Conservation (phyloP, 2,329 filamentous ascomycete genomes). For the Aspergillus novofumigatus region DNA sequence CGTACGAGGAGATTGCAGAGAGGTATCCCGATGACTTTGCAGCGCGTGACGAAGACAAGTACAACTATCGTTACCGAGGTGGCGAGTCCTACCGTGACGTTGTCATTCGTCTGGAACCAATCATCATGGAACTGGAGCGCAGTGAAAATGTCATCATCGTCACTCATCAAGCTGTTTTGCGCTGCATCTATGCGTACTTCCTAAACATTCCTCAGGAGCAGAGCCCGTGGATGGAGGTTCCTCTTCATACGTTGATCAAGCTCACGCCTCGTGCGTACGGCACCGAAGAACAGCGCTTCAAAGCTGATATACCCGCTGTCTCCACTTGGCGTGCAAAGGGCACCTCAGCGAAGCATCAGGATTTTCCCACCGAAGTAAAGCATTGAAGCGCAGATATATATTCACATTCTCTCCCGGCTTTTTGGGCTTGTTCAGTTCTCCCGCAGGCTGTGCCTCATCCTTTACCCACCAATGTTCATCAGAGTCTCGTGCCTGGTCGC, state of each 20-base stretch:
- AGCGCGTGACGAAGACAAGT: conserved; percentile 95
- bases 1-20: conserved; percentile 91
- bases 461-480: neutral
- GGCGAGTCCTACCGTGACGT: conserved; percentile 96
- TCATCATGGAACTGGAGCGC: conserved; percentile 98
- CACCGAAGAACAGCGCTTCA: conserved; percentile 81
- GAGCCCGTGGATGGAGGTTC: conserved; percentile 98
- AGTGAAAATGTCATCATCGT: conserved; percentile 97
- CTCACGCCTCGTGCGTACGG: conserved; percentile 91
- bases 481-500: neutral
- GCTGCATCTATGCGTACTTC: conserved; percentile 98
- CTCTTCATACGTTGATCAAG: conserved; percentile 93
- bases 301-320: conserved; percentile 90
- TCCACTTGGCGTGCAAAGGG: conserved; percentile 96
- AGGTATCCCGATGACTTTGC: conserved; percentile 90
- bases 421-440: neutral
- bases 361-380: conserved; percentile 24
- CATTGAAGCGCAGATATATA: conserved; percentile 1
- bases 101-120: conserved; percentile 93
- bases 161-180: conserved; percentile 91
- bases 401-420: neutral
- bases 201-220: conserved; percentile 93
- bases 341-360: conserved; percentile 81
- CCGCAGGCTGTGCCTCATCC: conserved; percentile 10
- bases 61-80: conserved; percentile 97